phyloP scores from a whole-genome alignment of 106 monocot genomes.

The Cymbidium sinense region DNA sequence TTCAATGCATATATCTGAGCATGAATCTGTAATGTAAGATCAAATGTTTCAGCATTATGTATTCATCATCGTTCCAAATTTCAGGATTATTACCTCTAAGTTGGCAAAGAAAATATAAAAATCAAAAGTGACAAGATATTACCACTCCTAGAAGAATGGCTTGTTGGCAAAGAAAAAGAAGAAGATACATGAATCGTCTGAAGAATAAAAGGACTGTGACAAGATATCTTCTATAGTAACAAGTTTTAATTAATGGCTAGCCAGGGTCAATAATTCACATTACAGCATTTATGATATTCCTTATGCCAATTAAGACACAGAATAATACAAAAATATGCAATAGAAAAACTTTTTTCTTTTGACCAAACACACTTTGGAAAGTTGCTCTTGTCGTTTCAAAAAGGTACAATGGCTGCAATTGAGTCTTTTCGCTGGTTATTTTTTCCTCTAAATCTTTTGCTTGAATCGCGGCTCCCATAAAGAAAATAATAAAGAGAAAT shows the following conservation, averaged over 20 bases:
- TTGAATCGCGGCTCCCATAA: background rate
- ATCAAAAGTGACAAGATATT: too few relatives aligned
- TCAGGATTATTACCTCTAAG: background rate
- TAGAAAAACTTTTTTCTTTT: too few relatives aligned
- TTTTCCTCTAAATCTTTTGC: background rate
- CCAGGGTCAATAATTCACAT: background rate
- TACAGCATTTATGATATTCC: background rate
- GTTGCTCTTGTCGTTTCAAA: background rate
- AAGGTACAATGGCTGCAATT: background rate
- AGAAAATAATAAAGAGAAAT: background rate
- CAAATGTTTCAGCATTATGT: background rate
- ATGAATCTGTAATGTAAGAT: conserved; percentile 52
- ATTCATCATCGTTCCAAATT: background rate
- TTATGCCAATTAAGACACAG: background rate
- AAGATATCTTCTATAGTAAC: background rate
- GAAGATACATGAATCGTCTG: background rate
- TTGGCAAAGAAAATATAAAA: too few relatives aligned
- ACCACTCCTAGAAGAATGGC: background rate
- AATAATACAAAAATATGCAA: background rate
- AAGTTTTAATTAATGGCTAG: background rate
- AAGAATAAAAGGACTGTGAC: background rate
- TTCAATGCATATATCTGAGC: conserved; percentile 61
- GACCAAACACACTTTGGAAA: background rate
- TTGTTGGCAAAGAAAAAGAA: background rate
- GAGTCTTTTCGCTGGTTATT: background rate